These are phyloP conservation scores for Xylaria hypoxylon DNA, from an alignment of 2,329 filamentous ascomycete genomes.

Conservation along the genomic window DNA sequence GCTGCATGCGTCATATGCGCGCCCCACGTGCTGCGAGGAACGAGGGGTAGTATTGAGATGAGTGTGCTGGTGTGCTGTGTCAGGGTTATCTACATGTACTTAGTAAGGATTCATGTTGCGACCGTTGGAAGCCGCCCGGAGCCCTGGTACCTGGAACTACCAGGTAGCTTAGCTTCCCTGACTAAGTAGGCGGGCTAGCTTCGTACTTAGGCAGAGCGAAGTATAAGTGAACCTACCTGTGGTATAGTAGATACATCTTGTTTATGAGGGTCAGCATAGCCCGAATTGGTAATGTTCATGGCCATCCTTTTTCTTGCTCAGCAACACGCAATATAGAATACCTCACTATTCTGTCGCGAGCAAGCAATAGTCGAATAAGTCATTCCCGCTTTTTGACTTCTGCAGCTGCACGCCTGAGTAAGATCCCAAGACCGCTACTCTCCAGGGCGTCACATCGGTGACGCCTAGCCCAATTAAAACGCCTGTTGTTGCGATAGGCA, in stretches of 20 bases:
- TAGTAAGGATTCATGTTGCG: neutral
- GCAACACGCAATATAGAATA: slow-evolving; percentile 11
- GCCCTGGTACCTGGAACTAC: slow-evolving; percentile 2
- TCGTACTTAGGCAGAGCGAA: neutral
- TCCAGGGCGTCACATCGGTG: slow-evolving; percentile 29
- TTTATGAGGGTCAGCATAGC: neutral
- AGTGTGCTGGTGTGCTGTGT: neutral
- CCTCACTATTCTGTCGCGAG: slow-evolving; percentile 16
- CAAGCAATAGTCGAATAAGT: neutral
- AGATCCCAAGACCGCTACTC: slow-evolving; percentile 34
- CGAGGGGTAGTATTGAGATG: slow-evolving; percentile 2
- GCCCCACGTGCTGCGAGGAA: slow-evolving; percentile 35
- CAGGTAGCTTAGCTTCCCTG: neutral
- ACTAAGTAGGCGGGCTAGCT: neutral
- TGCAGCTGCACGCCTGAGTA: slow-evolving; percentile 43
- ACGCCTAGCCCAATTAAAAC: slow-evolving; percentile 29
- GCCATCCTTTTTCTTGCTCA: neutral
- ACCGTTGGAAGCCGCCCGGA: slow-evolving; percentile 19
- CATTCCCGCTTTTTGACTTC: slow-evolving; percentile 17
- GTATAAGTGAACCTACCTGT: neutral
- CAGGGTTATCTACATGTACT: neutral
- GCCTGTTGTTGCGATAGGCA: neutral
- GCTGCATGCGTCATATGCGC: slow-evolving; percentile 38
- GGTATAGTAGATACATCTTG: no score
- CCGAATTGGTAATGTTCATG: neutral